phyloP scores from a whole-genome alignment of 345 rosid species.

The Rhizophora mangle region DNA sequence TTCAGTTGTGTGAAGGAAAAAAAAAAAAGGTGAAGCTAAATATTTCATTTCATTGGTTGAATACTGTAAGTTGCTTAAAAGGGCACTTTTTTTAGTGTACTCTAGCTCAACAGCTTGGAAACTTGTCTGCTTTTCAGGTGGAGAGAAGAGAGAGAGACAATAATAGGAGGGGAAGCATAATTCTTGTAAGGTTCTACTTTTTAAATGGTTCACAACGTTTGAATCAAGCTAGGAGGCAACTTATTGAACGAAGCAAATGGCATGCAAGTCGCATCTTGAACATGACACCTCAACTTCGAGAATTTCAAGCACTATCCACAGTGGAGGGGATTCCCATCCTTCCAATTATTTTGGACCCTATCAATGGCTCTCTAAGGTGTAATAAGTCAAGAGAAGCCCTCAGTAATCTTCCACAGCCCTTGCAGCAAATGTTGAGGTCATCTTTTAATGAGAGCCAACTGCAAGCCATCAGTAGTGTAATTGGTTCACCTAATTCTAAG shows the following conservation, averaged over 20 bases:
- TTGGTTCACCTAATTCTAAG: conserved; percentile 45
- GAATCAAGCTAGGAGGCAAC: conserved; percentile 86
- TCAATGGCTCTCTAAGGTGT: conserved; percentile 30
- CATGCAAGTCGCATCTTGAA: conserved; percentile 85
- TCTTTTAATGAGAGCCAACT: conserved; percentile 89
- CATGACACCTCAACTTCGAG: conserved; percentile 87
- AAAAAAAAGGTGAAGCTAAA: too few species aligned
- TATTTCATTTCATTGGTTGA: too few species aligned
- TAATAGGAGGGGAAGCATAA: conserved; percentile 62
- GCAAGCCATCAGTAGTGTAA: conserved; percentile 67
- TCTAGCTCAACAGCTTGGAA: background rate
- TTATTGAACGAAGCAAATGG: conserved; percentile 97
- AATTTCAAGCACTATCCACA: conserved; percentile 88
- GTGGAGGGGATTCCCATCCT: conserved; percentile 67
- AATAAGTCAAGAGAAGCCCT: conserved; percentile 41
- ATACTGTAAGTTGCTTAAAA: too few species aligned
- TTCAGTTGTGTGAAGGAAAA: too few species aligned
- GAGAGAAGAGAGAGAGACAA: conserved; percentile 94
- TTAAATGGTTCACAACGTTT: conserved; percentile 67
- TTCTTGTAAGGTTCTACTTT: conserved; percentile 77
- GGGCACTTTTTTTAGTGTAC: too few species aligned
- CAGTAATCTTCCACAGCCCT: conserved; percentile 54
- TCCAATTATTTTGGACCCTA: conserved; percentile 70
- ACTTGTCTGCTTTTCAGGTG: conserved; percentile 52
- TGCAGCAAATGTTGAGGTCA: conserved; percentile 60